A percentile compares a stretch with the other conserved stretches of the same genome.
Conservation (phyloP, 345 rosid species). For the Sonneratia caseolaris region DNA sequence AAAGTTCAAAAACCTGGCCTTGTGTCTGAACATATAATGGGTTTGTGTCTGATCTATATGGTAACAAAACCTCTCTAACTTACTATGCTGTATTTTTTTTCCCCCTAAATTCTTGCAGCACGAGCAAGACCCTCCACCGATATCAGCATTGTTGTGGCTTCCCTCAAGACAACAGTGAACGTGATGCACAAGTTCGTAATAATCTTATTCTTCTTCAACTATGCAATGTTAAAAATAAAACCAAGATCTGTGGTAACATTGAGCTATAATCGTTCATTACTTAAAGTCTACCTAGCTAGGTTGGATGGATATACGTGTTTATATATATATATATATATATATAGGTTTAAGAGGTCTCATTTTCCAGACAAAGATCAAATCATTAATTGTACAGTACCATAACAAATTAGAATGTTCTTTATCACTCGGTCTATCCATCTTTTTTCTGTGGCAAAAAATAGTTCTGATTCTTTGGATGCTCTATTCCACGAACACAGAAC, state of each 20-base stretch:
- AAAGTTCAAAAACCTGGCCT: too few relatives aligned
- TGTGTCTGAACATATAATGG: too few relatives aligned
- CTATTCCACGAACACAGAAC: conserved; percentile 31
- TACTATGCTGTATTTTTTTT: neutral
- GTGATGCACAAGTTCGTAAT: conserved; percentile 49
- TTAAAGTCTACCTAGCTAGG: neutral
- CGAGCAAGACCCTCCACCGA: conserved; percentile 53
- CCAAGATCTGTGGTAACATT: neutral
- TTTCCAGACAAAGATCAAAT: neutral
- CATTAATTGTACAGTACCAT: neutral
- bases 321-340: neutral
- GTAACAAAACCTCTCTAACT: neutral
- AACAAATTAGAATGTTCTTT: neutral
- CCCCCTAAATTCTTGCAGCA: conserved; percentile 20
- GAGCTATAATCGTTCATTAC: neutral
- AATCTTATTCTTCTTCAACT: neutral
- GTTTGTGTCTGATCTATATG: neutral
- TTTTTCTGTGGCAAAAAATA: neutral
- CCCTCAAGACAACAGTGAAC: conserved; percentile 45
- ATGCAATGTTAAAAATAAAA: neutral
- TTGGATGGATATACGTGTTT: neutral
- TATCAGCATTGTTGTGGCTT: conserved; percentile 56
- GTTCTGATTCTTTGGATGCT: neutral
- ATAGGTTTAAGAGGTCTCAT: neutral
- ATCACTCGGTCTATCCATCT: neutral